Conservation (phyloP, 129 eudicot genomes). For the Pulicaria dysenterica region DNA sequence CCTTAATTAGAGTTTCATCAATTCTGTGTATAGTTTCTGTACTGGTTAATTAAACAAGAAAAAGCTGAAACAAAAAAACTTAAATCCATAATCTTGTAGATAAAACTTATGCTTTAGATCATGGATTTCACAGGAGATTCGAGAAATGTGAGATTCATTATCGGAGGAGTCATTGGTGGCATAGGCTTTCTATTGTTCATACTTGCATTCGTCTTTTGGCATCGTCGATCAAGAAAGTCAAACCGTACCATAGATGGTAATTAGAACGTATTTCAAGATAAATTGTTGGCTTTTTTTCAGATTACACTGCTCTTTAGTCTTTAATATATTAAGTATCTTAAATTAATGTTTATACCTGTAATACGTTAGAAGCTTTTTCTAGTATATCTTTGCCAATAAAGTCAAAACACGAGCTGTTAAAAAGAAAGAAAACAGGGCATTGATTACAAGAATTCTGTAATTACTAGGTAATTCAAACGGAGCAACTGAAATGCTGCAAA, state of each 20-base stretch:
- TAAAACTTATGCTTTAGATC: neutral
- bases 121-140: conserved; percentile 42
- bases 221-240: conserved; percentile 2
- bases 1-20: too few relatives aligned
- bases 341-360: too few relatives aligned
- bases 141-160: conserved; percentile 39
- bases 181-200: conserved; percentile 40
- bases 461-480: conserved; percentile 26
- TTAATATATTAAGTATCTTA: too few relatives aligned
- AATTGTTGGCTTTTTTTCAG: too few relatives aligned
- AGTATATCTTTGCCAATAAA: neutral
- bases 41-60: too few relatives aligned
- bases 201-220: conserved; percentile 34
- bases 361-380: too few relatives aligned
- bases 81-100: too few relatives aligned
- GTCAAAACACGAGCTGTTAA: neutral
- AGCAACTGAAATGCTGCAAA: conserved; percentile 53
- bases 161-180: conserved; percentile 65
- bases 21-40: too few relatives aligned
- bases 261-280: neutral
- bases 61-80: too few relatives aligned
- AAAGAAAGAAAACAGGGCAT: neutral
- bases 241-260: neutral
- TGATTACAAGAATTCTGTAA: neutral
- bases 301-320: too few relatives aligned